These are phyloP conservation scores for Mycena rebaudengoi DNA, from an alignment of 768 basidiomycete species.

Conservation along the genomic window DNA sequence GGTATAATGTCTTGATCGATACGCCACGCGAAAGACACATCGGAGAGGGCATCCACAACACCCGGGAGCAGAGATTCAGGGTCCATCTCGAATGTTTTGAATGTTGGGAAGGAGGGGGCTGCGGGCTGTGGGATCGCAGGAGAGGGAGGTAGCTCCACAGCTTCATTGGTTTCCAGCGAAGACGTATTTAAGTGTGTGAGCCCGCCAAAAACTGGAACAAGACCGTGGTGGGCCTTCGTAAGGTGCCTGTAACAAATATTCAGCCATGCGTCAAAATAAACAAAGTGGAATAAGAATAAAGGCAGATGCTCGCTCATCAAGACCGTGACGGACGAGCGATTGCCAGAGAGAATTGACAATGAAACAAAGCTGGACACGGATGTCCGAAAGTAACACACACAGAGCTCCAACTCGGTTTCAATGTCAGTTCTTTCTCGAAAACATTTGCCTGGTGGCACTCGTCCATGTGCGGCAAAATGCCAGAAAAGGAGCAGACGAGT, in stretches of 20 bases:
- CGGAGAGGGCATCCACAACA: constrained; percentile 76
- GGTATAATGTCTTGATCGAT: constrained; percentile 41
- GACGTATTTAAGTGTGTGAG: constrained; percentile 52
- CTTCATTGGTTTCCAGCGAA: constrained; percentile 46
- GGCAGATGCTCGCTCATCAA: constrained; percentile 18
- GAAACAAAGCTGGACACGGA: constrained; percentile 19
- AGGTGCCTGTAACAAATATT: constrained; percentile 18
- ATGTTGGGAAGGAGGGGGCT: constrained; percentile 56
- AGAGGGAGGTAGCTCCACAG: constrained; percentile 73
- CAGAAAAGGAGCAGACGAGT: background rate
- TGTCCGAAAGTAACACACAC: constrained; percentile 1
- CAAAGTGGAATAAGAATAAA: constrained; percentile 9
- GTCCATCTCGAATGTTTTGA: constrained; percentile 76
- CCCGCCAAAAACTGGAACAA: constrained; percentile 83
- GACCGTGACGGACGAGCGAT: constrained; percentile 4
- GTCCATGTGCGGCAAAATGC: constrained; percentile 13
- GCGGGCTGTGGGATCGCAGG: constrained; percentile 61
- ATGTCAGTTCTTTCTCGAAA: constrained; percentile 29
- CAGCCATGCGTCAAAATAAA: constrained; percentile 23
- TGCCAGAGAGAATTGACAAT: constrained; percentile 24
- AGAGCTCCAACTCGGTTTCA: constrained; percentile 20
- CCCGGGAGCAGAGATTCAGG: constrained; percentile 81
- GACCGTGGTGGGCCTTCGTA: constrained; percentile 60
- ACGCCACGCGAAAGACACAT: constrained; percentile 71
- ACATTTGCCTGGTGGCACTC: constrained; percentile 5